Evolutionary conservation across 2,329 filamentous ascomycete species (phyloP).

Genomic region (Simplicillium sp.): DNA sequence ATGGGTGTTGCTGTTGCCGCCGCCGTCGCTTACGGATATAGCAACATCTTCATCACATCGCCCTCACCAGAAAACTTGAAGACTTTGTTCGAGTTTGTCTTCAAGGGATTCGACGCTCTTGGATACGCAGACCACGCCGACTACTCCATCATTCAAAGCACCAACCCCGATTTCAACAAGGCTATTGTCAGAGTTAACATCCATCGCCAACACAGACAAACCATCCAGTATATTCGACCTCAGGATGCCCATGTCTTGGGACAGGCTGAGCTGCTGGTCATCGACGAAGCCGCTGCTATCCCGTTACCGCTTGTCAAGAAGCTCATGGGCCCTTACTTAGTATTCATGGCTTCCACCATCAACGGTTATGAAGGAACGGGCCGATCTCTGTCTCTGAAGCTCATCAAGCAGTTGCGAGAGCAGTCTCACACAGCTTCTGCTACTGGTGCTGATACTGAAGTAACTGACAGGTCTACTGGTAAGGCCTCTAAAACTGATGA

Average conservation of each 20-base stretch:
- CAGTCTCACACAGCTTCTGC: constrained; percentile 65
- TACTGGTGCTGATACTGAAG: constrained; percentile 48
- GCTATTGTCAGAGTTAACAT: constrained; percentile 96
- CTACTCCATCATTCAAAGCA: constrained; percentile 96
- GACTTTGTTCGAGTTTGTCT: constrained; percentile 95
- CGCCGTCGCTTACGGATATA: constrained; percentile 91
- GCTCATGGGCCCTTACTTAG: constrained; percentile 90
- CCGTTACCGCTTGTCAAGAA: constrained; percentile 87
- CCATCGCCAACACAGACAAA: constrained; percentile 88
- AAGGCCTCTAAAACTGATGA: constrained; percentile 57
- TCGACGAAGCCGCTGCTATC: constrained; percentile 95
- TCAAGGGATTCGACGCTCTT: constrained; percentile 94
- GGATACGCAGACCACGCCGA: constrained; percentile 92
- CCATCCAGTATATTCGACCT: constrained; percentile 96
- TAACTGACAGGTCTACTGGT: constrained; percentile 72
- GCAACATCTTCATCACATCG: constrained; percentile 98
- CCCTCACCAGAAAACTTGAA: constrained; percentile 97
- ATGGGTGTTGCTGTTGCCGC: constrained; percentile 90
- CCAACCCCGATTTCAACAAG: constrained; percentile 98
- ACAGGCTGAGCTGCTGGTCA: constrained; percentile 89
- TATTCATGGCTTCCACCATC: constrained; percentile 99
- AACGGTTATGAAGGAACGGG: constrained; percentile 98
- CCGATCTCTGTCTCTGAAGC: constrained; percentile 84
- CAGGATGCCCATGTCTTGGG: constrained; percentile 93
- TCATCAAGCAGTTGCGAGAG: constrained; percentile 93